Base-by-base conservation (phyloP, 768 basidiomycete genomes). In the Tylopilus felleus region DNA sequence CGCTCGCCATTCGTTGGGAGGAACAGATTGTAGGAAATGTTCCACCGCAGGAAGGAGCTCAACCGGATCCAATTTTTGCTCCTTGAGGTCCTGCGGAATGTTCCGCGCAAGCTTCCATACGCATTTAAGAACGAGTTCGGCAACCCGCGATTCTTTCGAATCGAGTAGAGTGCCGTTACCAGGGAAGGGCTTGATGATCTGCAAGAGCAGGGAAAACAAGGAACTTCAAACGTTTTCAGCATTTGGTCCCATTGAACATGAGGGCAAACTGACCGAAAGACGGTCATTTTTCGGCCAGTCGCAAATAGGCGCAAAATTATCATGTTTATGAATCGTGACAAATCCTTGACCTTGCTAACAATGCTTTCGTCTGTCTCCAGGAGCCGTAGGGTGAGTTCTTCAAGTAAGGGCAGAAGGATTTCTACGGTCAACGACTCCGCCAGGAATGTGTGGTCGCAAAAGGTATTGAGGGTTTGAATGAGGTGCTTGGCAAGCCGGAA, bases 321-420 rank as follows among this genome's bases (percentile, higher is more conserved):
- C 91, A 98, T 95, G 71, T 99, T 99, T 73, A 99, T 95, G 71
- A 97, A 98, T 47, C 91, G 84, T 6, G 93, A 94, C 53, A 98
- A 66, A 66, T 98, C 97, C 66, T 94, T 93, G 39, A 97, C 84
- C 65, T 93, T 88, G 67, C 83, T 84, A 44, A 89, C 80, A 16
- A 78, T 71, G 60, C 85, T 92, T 62, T 94, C 91, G 65, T 98
- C 96, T 27, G 96, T 98, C 68, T 97, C 91, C 19, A 99, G 80
- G 21, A 99, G 80, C 8, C 96, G 86, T 35, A 92, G 71, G 0
- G 96, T 96, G 60, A 99, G 74, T 71, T 98, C 94, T 64, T 94
- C 91, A 52, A 98, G 75, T n/a, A 99, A 73, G 1, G 86, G 83
- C 10, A 88, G 90, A 56, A 98, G 71, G 47, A 90, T 90, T 53